phyloP scores from a whole-genome alignment of 148 eudicot species.

The Drosera capensis region DNA sequence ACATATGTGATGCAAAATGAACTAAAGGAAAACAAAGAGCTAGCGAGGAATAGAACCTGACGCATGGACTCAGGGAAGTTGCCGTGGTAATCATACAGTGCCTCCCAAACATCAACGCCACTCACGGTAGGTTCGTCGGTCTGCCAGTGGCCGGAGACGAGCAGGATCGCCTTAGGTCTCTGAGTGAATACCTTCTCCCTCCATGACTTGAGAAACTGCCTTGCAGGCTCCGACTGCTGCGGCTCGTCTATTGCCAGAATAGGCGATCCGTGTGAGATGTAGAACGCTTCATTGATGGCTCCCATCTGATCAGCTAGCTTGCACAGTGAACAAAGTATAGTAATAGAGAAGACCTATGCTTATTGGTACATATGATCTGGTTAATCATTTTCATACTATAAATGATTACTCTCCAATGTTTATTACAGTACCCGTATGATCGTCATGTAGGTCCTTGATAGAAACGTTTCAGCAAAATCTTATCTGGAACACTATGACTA shows the following conservation, averaged over 20 bases:
- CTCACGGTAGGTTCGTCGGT: conserved; percentile 47
- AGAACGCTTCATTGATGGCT: conserved; percentile 24
- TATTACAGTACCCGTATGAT: too few species aligned
- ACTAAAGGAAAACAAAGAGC: background rate
- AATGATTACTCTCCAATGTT: too few species aligned
- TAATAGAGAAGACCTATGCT: too few species aligned
- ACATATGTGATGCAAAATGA: background rate
- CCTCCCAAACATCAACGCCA: conserved; percentile 22
- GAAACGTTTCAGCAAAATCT: too few species aligned
- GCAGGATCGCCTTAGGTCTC: conserved; percentile 35
- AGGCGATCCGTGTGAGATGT: conserved; percentile 66
- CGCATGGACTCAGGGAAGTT: conserved; percentile 52
- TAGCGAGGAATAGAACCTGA: background rate
- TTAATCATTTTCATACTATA: too few species aligned
- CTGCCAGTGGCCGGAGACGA: conserved; percentile 72
- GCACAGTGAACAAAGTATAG: too few species aligned
- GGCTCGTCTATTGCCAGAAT: conserved; percentile 50
- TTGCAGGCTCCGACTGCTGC: conserved; percentile 39
- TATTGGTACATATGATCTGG: too few species aligned
- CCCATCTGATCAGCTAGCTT: too few species aligned
- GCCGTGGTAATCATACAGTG: conserved; percentile 54
- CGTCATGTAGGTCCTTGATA: too few species aligned
- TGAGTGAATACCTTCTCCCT: conserved; percentile 13
- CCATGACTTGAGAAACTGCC: conserved; percentile 40
- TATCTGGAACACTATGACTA: too few species aligned